These are phyloP conservation scores for Russula foetens DNA, from an alignment of 768 basidiomycete genomes.

Conservation along the genomic window DNA sequence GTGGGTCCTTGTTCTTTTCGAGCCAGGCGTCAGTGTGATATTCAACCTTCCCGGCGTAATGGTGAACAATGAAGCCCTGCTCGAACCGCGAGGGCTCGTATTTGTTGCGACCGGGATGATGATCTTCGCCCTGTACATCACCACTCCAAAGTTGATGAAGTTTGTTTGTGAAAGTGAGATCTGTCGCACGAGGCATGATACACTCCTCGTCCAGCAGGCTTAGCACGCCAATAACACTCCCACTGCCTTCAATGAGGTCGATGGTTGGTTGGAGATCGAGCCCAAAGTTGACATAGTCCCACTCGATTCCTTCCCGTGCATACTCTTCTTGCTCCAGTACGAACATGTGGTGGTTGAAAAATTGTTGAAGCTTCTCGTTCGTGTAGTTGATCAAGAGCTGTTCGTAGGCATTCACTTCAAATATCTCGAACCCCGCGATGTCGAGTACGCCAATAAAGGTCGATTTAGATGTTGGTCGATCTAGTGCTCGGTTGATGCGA, in stretches of 20 bases:
- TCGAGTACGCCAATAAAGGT: slow-evolving; percentile 98
- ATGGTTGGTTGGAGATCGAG: slow-evolving; percentile 97
- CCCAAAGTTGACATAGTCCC: slow-evolving; percentile 98
- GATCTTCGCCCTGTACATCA: slow-evolving; percentile 37
- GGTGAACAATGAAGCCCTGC: slow-evolving; percentile 90
- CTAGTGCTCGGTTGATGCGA: slow-evolving; percentile 88
- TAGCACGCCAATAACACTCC: slow-evolving; percentile 74
- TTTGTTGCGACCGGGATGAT: slow-evolving; percentile 72
- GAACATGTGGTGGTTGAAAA: slow-evolving; percentile 99
- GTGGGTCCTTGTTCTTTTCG: slow-evolving; percentile 98
- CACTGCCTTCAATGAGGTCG: slow-evolving; percentile 84
- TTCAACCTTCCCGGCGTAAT: slow-evolving; percentile 96
- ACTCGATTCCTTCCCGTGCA: slow-evolving; percentile 89
- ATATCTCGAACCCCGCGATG: slow-evolving; percentile 99
- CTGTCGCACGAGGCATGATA: slow-evolving; percentile 99
- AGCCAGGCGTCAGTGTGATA: slow-evolving; percentile 96
- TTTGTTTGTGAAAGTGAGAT: slow-evolving; percentile 91
- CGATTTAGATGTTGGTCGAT: slow-evolving; percentile 84
- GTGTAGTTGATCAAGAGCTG: slow-evolving; percentile 98
- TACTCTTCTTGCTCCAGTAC: slow-evolving; percentile 99
- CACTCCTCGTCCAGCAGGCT: slow-evolving; percentile 96
- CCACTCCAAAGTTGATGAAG: slow-evolving; percentile 70
- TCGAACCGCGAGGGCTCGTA: slow-evolving; percentile 84
- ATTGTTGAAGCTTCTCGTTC: slow-evolving; percentile 97
- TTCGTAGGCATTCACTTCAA: slow-evolving; percentile 90